Percentiles rank a stretch among this genome's conserved stretches.
Evolutionary conservation across 2,329 filamentous ascomycete genomes (phyloP).

Genomic region (Hymenoscyphus fraxineus): DNA sequence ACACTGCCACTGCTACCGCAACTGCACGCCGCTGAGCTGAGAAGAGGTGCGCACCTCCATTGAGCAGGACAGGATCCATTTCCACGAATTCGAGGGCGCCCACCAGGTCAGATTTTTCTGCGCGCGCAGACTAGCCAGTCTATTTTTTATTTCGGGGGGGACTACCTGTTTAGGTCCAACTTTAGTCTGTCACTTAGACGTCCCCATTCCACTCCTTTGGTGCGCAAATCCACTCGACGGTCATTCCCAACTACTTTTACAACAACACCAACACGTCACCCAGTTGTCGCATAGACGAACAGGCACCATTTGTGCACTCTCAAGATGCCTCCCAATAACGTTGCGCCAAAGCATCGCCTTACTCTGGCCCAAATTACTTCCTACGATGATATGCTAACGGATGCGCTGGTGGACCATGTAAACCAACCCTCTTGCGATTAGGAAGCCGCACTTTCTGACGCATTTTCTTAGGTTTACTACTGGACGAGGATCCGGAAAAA

Average conservation of each 20-base stretch:
- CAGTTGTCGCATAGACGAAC: conserved; percentile 3
- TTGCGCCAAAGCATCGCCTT: conserved; percentile 65
- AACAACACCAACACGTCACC: not conserved
- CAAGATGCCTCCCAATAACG: conserved; percentile 43
- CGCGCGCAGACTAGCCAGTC: not conserved
- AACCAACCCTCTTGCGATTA: conserved; percentile 35
- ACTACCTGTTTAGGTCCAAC: not conserved
- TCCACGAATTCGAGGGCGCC: conserved; percentile 4
- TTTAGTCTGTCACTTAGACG: conserved; percentile 9
- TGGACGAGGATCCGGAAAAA: conserved; percentile 98
- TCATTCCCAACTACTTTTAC: conserved; percentile 3
- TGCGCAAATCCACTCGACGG: conserved; percentile 6
- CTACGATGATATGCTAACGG: conserved; percentile 94
- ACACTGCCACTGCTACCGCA: not conserved
- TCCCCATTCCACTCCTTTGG: conserved; percentile 8
- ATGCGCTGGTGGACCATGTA: conserved; percentile 93
- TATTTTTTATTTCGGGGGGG: not conserved
- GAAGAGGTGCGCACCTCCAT: conserved; percentile 12
- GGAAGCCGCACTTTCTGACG: conserved; percentile 13
- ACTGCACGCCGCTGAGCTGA: conserved; percentile 14
- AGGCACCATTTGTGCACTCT: not conserved
- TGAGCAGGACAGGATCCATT: conserved; percentile 6
- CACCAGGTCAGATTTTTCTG: not conserved
- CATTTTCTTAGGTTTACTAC: conserved; percentile 70
- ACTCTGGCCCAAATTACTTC: conserved; percentile 83